Evolutionary conservation across 2,329 filamentous ascomycete species (phyloP).

Genomic region (Aspergillus pseudonomiae): DNA sequence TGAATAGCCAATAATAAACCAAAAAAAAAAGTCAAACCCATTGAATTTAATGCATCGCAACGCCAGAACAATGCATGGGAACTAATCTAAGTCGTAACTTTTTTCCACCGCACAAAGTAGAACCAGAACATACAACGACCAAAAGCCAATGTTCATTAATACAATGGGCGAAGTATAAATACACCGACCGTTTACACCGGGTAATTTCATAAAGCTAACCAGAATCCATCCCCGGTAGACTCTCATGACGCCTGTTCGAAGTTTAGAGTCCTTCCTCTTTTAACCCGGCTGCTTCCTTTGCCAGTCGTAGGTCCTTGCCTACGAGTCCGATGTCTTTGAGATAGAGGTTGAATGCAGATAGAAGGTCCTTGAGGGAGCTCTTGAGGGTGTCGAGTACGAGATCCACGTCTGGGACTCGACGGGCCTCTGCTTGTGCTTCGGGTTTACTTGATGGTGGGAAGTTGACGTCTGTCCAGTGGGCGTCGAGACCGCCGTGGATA

Average conservation of each 20-base stretch:
- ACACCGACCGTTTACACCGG: background rate
- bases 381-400: conserved; percentile 67
- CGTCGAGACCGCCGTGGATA: conserved; percentile 51
- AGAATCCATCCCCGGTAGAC: conserved; percentile 12
- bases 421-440: conserved; percentile 36
- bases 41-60: conserved; percentile 2
- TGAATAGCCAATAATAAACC: background rate
- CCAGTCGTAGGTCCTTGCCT: conserved; percentile 71
- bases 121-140: background rate
- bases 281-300: conserved; percentile 62
- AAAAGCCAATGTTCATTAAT: background rate
- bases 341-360: conserved; percentile 75
- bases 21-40: background rate
- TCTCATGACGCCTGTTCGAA: background rate
- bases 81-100: conserved; percentile 12
- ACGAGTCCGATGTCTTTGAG: conserved; percentile 70
- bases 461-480: conserved; percentile 79
- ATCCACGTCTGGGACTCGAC: conserved; percentile 66
- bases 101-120: background rate
- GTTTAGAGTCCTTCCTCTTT: conserved; percentile 22
- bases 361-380: conserved; percentile 64
- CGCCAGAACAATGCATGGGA: background rate
- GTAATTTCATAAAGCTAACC: conserved; percentile 16
- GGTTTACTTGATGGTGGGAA: conserved; percentile 46
- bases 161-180: background rate